These are phyloP conservation scores for Chloris gayana DNA, from an alignment of 176 grass and related monocot species.

Conservation along the genomic window DNA sequence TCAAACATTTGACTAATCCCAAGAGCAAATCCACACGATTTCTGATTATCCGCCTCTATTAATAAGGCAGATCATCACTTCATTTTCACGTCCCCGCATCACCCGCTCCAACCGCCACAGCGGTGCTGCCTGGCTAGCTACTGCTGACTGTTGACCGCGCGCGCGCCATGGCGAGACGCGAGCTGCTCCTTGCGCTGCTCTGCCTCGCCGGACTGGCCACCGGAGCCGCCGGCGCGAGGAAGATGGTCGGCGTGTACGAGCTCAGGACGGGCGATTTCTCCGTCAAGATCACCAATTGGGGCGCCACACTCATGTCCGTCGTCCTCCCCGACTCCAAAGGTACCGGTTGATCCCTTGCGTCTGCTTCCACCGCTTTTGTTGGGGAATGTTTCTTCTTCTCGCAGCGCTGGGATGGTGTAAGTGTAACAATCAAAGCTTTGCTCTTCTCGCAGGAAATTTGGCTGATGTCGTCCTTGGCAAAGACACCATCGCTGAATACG, in stretches of 20 bases:
- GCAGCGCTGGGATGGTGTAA: neutral
- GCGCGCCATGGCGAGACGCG: conserved; percentile 45
- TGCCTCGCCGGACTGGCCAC: conserved; percentile 30
- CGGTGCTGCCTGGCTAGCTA: too few relatives aligned
- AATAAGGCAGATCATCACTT: too few relatives aligned
- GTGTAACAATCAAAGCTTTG: neutral
- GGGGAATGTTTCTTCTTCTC: neutral
- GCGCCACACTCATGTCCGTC: conserved; percentile 66
- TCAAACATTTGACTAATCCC: too few relatives aligned
- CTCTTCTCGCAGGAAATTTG: conserved; percentile 60
- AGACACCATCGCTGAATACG: conserved; percentile 74
- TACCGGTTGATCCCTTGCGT: neutral
- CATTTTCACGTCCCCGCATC: too few relatives aligned
- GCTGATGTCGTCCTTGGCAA: conserved; percentile 79
- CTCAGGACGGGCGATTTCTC: conserved; percentile 78
- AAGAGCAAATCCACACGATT: too few relatives aligned
- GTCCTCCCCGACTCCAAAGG: conserved; percentile 78
- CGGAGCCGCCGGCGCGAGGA: conserved; percentile 33
- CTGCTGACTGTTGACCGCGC: too few relatives aligned
- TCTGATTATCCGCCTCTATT: too few relatives aligned
- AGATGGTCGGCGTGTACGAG: conserved; percentile 63
- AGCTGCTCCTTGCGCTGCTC: conserved; percentile 35
- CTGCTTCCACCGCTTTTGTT: neutral
- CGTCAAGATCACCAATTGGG: conserved; percentile 75
- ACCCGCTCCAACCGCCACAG: too few relatives aligned